phyloP scores from a whole-genome alignment of 2,329 filamentous ascomycete genomes.

The Claviceps africana region DNA sequence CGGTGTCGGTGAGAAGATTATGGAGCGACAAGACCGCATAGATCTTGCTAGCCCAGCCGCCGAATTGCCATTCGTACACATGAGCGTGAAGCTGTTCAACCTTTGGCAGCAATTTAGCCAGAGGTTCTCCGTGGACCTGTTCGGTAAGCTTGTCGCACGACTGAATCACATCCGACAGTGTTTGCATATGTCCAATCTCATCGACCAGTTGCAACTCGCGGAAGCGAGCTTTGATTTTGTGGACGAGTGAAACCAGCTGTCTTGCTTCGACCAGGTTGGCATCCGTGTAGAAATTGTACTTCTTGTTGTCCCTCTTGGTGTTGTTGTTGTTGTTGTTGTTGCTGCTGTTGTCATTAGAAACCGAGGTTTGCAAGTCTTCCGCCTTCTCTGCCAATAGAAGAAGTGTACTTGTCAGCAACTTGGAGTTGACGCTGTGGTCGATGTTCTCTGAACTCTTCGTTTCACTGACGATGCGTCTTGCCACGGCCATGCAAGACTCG shows the following conservation, averaged over 20 bases:
- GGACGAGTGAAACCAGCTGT: conserved; percentile 55
- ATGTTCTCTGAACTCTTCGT: conserved; percentile 15
- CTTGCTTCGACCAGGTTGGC: conserved; percentile 63
- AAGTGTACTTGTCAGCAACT: conserved; percentile 52
- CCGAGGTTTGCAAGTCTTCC: conserved; percentile 24
- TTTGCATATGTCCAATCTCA: conserved; percentile 60
- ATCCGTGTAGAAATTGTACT: conserved; percentile 84
- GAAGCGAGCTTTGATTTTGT: conserved; percentile 59
- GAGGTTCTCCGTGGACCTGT: conserved; percentile 64
- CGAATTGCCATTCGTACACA: conserved; percentile 85
- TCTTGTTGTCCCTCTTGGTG: conserved; percentile 7
- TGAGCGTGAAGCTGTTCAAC: conserved; percentile 76
- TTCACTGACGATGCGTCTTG: conserved; percentile 22
- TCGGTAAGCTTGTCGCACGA: conserved; percentile 63
- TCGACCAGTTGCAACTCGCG: conserved; percentile 51
- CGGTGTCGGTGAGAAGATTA: conserved; percentile 62
- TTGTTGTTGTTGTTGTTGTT: conserved; percentile 2
- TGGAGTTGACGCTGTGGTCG: conserved; percentile 28
- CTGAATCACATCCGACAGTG: conserved; percentile 59
- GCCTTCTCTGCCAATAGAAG: conserved; percentile 51
- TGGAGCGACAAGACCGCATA: conserved; percentile 59
- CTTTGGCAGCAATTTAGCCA: conserved; percentile 74
- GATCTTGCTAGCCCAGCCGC: conserved; percentile 68
- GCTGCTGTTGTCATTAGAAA: conserved; percentile 12
- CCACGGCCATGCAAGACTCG: conserved; percentile 29